Percentiles rank a stretch among this genome's conserved stretches.
phyloP scores from a whole-genome alignment of 768 basidiomycete genomes.

The Termitomyces sp. region DNA sequence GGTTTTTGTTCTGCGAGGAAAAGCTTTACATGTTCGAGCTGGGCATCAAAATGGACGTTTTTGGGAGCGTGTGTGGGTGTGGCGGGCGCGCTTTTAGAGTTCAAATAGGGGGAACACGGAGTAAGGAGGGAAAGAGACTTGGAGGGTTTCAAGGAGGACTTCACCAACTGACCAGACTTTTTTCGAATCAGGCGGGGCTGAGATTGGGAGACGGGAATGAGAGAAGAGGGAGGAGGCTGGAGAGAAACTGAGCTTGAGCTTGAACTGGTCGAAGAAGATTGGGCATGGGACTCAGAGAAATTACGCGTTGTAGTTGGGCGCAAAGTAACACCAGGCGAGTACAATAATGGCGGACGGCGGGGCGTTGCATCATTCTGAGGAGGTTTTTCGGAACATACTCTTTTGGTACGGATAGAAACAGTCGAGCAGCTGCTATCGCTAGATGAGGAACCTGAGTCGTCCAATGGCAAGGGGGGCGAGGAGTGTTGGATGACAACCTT shows the following conservation, averaged over 20 bases:
- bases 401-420: slow-evolving; percentile 4
- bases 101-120: slow-evolving; percentile 26
- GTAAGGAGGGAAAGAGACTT: slow-evolving; percentile 53
- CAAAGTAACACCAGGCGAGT: slow-evolving; percentile 34
- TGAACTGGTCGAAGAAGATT: slow-evolving; percentile 9
- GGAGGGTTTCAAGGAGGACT: slow-evolving; percentile 80
- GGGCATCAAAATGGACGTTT: slow-evolving; percentile 87
- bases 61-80: slow-evolving; percentile 71
- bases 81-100: slow-evolving; percentile 65
- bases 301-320: slow-evolving; percentile 24
- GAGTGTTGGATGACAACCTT: slow-evolving; percentile 22
- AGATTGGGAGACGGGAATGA: slow-evolving; percentile 16
- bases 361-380: background rate
- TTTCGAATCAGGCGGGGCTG: slow-evolving; percentile 64
- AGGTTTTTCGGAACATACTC: background rate
- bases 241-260: background rate
- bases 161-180: slow-evolving; percentile 91
- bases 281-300: slow-evolving; percentile 26
- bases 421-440: slow-evolving; percentile 8
- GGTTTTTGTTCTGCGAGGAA: slow-evolving; percentile 96
- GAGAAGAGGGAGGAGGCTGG: slow-evolving; percentile 17
- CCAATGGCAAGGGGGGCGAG: slow-evolving; percentile 17
- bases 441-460: slow-evolving; percentile 23
- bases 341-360: slow-evolving; percentile 23
- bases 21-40: slow-evolving; percentile 91